Conservation (phyloP, 768 basidiomycete genomes). For the Suillus sp. region DNA sequence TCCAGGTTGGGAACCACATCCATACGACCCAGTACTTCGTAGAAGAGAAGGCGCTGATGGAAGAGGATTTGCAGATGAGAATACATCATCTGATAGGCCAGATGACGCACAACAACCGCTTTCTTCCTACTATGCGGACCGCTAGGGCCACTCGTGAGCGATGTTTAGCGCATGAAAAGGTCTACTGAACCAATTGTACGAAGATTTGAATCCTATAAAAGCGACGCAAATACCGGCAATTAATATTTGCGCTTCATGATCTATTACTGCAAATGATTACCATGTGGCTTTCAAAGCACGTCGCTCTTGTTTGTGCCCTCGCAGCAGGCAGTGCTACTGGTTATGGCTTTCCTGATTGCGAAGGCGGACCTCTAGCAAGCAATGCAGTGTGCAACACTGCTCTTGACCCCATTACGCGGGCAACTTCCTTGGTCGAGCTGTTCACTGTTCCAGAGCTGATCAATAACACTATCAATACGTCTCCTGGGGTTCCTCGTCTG, state of each 20-base stretch:
- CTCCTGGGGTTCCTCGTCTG: conserved; percentile 54
- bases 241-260: background rate
- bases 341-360: conserved; percentile 52
- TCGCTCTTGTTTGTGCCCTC: conserved; percentile 12
- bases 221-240: background rate
- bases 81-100: background rate
- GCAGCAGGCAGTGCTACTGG: conserved; percentile 11
- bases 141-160: background rate
- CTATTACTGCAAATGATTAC: background rate
- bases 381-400: conserved; percentile 52
- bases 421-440: conserved; percentile 48
- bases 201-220: background rate
- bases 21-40: background rate
- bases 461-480: conserved; percentile 49
- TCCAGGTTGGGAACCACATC: background rate
- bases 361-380: conserved; percentile 44
- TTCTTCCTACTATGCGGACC: background rate
- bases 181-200: background rate
- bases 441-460: conserved; percentile 56
- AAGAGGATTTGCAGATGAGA: background rate
- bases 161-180: background rate
- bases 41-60: background rate
- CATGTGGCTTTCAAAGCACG: conserved; percentile 12
- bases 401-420: conserved; percentile 46
- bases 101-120: conserved; percentile 3